Base-by-base conservation (phyloP, 352 stramenopile species). In the Phytophthora citricola region DNA sequence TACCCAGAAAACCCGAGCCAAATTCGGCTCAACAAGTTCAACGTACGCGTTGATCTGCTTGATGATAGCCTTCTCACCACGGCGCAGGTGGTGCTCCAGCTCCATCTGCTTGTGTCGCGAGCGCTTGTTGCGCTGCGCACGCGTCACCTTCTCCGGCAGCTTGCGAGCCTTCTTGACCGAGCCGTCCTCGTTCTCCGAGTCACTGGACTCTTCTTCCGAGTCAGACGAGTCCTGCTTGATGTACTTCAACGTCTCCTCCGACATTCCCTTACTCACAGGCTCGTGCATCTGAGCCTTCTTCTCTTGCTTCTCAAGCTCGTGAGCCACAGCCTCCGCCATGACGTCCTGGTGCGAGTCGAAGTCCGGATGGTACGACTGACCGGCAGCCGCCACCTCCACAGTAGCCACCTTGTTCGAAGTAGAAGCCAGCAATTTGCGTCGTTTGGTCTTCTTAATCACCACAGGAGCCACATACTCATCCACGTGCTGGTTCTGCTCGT, bases 21-120 rank as follows among this genome's bases (percentile, higher is more conserved):
- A 48, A 3, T 8, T 29, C 24, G 41, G 22, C 2, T n/a, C 0
- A 26, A 14, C 5, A 1, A 34, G 5, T 0, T 48, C 8, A 14
- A 87, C 79, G 69, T 83, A 95, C 87, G 75, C 70, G 60, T 95
- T 95, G 63, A 95, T 95, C 61, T 95, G 88, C 73, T 93, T 93
- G 59, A 93, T 64, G 38, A 94, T 78, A n/a, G 78, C 56, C 66
- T 93, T 93, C 46, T 92, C 75, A 26, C 74, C 76, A 65, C 83
- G 73, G 40, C 86, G 79, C 15, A 71, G 55, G 52, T 83, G 69
- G 55, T 93, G 81, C 38, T 92, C 69, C 49, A 90, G 69, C 69
- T 92, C 81, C 78, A 93, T 87, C 62, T 89, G 71, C 64, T 93
- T 91, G 71, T 94, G 88, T 32, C 88, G 83, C 17, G 74, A 79